Evolutionary conservation across 2,329 filamentous ascomycete genomes (phyloP).

Genomic region (Teratosphaeria viscida): DNA sequence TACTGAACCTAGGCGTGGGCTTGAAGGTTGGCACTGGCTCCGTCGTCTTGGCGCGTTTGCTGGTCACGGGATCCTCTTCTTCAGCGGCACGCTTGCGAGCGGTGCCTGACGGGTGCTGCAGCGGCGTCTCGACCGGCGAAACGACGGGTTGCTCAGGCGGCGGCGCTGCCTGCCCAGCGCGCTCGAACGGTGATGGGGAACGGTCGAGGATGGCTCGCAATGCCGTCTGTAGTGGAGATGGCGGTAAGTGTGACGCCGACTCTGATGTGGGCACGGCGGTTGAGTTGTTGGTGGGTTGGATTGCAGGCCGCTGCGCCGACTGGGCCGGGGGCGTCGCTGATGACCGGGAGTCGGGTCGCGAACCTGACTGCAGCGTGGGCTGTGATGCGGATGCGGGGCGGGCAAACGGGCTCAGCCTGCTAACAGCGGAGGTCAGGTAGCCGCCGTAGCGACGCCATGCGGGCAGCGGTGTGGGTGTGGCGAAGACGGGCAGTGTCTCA

Average conservation of each 20-base stretch:
- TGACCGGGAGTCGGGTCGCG: background rate
- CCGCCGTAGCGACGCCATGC: slow-evolving; percentile 4
- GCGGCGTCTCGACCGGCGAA: background rate
- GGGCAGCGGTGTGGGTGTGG: background rate
- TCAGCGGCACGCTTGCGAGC: background rate
- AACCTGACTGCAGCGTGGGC: background rate
- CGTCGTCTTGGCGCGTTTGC: background rate
- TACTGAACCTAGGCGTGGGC: background rate
- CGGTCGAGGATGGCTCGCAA: background rate
- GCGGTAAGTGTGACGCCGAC: background rate
- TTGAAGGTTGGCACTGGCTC: background rate
- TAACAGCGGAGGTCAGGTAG: slow-evolving; percentile 1
- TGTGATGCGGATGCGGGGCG: background rate
- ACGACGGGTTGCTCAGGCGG: background rate
- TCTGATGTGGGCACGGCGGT: slow-evolving; percentile 1
- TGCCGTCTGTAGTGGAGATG: background rate
- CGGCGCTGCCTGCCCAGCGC: background rate
- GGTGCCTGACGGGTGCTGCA: background rate
- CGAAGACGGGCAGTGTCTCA: background rate
- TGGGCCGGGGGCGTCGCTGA: background rate
- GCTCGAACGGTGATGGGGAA: background rate
- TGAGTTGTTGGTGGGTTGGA: background rate
- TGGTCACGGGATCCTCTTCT: background rate
- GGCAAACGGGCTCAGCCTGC: slow-evolving; percentile 3
- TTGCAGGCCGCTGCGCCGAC: slow-evolving; percentile 5